Conservation (phyloP, 2,329 filamentous ascomycete species). For the Chalara sp. region DNA sequence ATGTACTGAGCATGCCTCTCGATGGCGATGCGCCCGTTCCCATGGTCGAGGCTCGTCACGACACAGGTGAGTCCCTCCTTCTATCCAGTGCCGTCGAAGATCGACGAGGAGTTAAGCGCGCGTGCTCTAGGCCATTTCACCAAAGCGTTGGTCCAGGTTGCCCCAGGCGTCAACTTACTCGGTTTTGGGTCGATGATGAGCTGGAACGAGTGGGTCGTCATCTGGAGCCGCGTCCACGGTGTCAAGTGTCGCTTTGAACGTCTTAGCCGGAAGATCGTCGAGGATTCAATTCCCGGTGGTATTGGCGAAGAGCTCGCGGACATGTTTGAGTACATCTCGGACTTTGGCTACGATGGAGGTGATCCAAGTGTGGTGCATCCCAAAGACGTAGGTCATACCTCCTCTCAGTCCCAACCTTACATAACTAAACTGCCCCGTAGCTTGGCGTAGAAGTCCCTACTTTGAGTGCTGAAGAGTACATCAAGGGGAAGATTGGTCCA, state of each 20-base stretch:
- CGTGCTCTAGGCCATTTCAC: conserved; percentile 22
- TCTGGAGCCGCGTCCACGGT: conserved; percentile 14
- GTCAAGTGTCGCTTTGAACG: conserved; percentile 10
- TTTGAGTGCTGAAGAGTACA: no score
- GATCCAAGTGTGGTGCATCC: no score
- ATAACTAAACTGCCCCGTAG: no score
- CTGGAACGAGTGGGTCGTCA: conserved; percentile 11
- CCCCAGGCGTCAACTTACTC: conserved; percentile 16
- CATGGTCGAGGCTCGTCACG: conserved; percentile 39
- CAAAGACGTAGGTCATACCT: no score
- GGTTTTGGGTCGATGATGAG: conserved; percentile 10
- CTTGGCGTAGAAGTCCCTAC: no score
- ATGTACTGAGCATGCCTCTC: conserved; percentile 42
- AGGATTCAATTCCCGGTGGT: conserved; percentile 23
- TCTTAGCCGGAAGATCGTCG: conserved; percentile 14
- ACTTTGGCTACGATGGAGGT: conserved; percentile 30
- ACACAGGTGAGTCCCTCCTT: no score
- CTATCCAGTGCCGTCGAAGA: no score
- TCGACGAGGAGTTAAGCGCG: no score
- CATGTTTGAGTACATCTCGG: conserved; percentile 22
- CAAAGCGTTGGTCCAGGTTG: conserved; percentile 20
- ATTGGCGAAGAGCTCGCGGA: conserved; percentile 26
- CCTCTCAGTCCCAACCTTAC: no score
- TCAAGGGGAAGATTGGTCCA: no score
- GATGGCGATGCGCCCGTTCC: conserved; percentile 31